These are phyloP conservation scores for Cryphonectria carpinicola DNA, from an alignment of 2,329 filamentous ascomycete genomes.

Conservation along the genomic window DNA sequence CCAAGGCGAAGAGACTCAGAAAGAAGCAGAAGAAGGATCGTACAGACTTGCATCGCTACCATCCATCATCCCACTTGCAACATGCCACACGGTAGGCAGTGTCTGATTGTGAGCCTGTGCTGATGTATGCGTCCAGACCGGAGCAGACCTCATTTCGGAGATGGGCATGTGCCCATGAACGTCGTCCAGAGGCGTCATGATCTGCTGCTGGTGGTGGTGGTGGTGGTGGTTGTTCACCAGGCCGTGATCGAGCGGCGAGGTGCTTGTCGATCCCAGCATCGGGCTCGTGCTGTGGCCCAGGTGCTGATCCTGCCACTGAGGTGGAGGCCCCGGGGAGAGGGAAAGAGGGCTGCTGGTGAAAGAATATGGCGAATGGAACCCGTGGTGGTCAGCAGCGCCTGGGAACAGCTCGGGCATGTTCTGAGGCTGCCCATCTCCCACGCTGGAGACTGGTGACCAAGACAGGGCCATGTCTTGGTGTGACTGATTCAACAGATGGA, in stretches of 20 bases:
- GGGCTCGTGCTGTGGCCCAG: neutral
- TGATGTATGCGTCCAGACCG: conserved; percentile 1
- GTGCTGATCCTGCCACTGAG: conserved; percentile 12
- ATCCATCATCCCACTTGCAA: neutral
- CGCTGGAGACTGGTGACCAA: neutral
- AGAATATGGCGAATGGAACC: conserved; percentile 15
- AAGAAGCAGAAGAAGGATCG: conserved; percentile 7
- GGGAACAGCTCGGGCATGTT: conserved; percentile 12
- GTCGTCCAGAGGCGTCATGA: conserved; percentile 8
- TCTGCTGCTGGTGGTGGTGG: conserved; percentile 17
- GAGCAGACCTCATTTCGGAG: neutral
- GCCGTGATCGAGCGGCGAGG: neutral
- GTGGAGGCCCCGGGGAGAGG: neutral
- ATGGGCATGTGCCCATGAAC: neutral
- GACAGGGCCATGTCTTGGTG: neutral
- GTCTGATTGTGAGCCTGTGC: neutral
- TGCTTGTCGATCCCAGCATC: neutral
- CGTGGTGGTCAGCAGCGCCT: conserved; percentile 15
- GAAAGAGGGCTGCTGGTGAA: neutral
- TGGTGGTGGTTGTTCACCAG: neutral
- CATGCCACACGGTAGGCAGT: conserved; percentile 10
- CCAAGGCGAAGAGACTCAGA: neutral
- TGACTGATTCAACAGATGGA: neutral
- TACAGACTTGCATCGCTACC: neutral
- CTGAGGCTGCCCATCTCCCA: neutral